phyloP scores from a whole-genome alignment of 1,284 basidiomycete species.

The Cryptococcus sp. region DNA sequence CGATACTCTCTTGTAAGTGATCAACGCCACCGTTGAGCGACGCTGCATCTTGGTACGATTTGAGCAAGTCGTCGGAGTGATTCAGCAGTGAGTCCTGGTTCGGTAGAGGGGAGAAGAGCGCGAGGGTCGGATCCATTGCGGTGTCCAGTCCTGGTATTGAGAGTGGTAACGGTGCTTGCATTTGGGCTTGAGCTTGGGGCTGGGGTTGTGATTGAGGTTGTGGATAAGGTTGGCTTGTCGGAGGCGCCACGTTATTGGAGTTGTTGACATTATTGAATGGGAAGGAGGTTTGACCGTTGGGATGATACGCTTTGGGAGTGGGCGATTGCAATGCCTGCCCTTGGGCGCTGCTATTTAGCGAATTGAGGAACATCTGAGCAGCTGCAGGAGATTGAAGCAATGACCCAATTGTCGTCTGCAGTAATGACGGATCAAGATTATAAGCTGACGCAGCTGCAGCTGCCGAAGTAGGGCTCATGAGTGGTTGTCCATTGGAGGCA shows the following conservation, averaged over 20 bases:
- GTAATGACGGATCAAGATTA: constrained; percentile 54
- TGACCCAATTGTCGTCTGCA: constrained; percentile 64
- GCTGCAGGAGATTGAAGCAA: constrained; percentile 66
- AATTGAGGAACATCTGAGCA: constrained; percentile 69
- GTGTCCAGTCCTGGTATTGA: constrained; percentile 1
- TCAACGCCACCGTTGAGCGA: constrained; percentile 74
- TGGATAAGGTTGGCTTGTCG: constrained; percentile 2
- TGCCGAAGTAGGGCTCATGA: constrained; percentile 23
- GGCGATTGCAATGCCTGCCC: constrained; percentile 39
- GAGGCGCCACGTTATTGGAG: not conserved
- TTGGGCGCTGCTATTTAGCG: constrained; percentile 48
- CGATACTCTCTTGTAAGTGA: constrained; percentile 68
- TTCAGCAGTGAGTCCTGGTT: constrained; percentile 27
- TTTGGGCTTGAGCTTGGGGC: constrained; percentile 1
- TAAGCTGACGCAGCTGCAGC: constrained; percentile 29
- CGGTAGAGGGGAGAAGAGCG: constrained; percentile 44
- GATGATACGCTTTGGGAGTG: constrained; percentile 2
- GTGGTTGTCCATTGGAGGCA: constrained; percentile 6
- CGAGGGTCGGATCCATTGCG: constrained; percentile 39
- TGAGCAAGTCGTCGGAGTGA: constrained; percentile 56
- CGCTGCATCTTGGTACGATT: constrained; percentile 63
- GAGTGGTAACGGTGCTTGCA: not conserved
- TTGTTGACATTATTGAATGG: constrained; percentile 2
- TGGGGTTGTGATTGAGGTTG: constrained; percentile 7
- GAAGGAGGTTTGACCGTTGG: not conserved